A percentile compares a stretch with the other conserved stretches of the same genome.
phyloP scores from a whole-genome alignment of 768 basidiomycete genomes.

The Fomitopsis pulvina region DNA sequence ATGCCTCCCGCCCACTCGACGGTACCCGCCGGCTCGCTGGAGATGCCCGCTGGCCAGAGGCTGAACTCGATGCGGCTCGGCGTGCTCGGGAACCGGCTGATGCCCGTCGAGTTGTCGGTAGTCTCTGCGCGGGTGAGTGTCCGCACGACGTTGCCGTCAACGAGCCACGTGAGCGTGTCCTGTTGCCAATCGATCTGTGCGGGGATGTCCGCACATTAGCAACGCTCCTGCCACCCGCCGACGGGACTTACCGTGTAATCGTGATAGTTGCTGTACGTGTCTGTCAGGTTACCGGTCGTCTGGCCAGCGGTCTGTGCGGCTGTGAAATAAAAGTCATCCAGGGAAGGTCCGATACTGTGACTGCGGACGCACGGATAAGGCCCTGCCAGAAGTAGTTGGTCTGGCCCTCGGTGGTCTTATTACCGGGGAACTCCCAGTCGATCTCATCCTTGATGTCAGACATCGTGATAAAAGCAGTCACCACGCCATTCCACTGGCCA shows the following conservation, averaged over 20 bases:
- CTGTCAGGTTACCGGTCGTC: conserved; percentile 40
- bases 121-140: conserved; percentile 53
- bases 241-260: conserved; percentile 59
- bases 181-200: conserved; percentile 77
- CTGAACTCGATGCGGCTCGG: conserved; percentile 79
- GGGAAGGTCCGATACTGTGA: not conserved
- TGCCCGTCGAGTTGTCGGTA: conserved; percentile 45
- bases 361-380: conserved; percentile 44
- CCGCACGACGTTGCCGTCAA: conserved; percentile 69
- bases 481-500: conserved; percentile 72
- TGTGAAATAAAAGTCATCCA: conserved; percentile 11
- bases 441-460: conserved; percentile 76
- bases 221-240: not conserved
- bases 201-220: not conserved
- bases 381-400: conserved; percentile 82
- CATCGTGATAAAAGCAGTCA: conserved; percentile 85
- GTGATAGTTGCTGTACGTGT: conserved; percentile 68
- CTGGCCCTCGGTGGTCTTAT: conserved; percentile 56
- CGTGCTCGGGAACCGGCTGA: conserved; percentile 64
- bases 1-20: conserved; percentile 76
- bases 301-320: conserved; percentile 44
- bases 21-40: conserved; percentile 54
- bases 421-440: conserved; percentile 82
- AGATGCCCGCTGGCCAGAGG: conserved; percentile 80
- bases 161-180: conserved; percentile 52